These are phyloP conservation scores for Chaetomium strumarium DNA, from an alignment of 2,329 filamentous ascomycete species.

Conservation along the genomic window DNA sequence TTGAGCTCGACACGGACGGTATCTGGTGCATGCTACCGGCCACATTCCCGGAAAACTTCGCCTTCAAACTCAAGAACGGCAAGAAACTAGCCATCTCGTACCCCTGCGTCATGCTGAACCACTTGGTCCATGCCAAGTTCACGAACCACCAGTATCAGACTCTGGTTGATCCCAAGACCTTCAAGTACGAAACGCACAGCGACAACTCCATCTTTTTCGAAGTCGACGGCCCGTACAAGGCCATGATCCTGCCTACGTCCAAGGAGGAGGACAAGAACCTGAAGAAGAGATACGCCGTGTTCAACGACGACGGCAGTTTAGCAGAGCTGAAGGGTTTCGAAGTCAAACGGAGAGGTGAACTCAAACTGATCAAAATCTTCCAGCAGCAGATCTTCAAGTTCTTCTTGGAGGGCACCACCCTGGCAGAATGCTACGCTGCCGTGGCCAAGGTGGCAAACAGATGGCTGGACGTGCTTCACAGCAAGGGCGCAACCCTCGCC, in stretches of 20 bases:
- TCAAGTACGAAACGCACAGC: slow-evolving; percentile 93
- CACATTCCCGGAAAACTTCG: slow-evolving; percentile 93
- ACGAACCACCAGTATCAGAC: slow-evolving; percentile 98
- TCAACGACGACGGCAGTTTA: slow-evolving; percentile 94
- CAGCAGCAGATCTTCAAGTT: slow-evolving; percentile 99
- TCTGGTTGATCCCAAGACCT: slow-evolving; percentile 67
- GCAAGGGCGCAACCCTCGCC: slow-evolving; percentile 79
- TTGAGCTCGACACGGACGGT: slow-evolving; percentile 96
- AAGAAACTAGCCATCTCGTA: slow-evolving; percentile 98
- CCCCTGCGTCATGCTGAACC: slow-evolving; percentile 98
- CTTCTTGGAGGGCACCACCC: slow-evolving; percentile 84
- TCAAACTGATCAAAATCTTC: slow-evolving; percentile 99
- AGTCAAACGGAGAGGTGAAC: slow-evolving; percentile 91
- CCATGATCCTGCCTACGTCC: slow-evolving; percentile 94
- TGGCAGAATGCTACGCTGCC: slow-evolving; percentile 81
- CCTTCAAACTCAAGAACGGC: slow-evolving; percentile 88
- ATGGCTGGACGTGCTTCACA: slow-evolving; percentile 93
- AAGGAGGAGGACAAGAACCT: slow-evolving; percentile 99
- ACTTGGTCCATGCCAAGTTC: slow-evolving; percentile 88
- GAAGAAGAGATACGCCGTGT: slow-evolving; percentile 98
- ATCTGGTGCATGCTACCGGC: slow-evolving; percentile 99
- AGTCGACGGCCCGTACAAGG: slow-evolving; percentile 93
- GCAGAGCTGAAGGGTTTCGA: slow-evolving; percentile 97
- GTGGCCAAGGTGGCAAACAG: slow-evolving; percentile 93
- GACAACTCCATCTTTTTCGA: slow-evolving; percentile 99